A percentile compares a stretch with the other conserved stretches of the same genome.
Conservation (phyloP, 1,139 yeast genomes). For the Magnusiomyces paraingens region DNA sequence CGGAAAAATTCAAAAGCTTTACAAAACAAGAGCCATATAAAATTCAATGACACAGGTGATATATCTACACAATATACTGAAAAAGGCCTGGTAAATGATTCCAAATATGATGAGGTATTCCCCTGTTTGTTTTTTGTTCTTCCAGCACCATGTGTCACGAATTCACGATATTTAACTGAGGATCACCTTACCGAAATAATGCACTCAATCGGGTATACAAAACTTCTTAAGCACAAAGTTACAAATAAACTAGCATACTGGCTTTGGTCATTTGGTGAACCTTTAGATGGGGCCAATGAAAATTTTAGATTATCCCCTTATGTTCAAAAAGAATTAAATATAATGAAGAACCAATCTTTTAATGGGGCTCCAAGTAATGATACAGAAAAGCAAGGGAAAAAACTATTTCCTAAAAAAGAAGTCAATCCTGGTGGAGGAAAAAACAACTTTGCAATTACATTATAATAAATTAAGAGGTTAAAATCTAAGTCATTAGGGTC, state of each 20-base stretch:
- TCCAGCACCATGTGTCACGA: constrained; percentile 78
- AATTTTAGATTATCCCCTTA: background rate
- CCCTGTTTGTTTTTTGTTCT: constrained; percentile 63
- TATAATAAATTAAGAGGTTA: background rate
- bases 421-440: constrained; percentile 26
- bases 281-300: background rate
- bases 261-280: constrained; percentile 36
- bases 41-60: background rate
- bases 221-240: constrained; percentile 42
- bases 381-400: background rate
- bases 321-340: background rate
- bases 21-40: background rate
- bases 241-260: constrained; percentile 77
- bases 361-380: background rate
- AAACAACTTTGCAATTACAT: constrained; percentile 25
- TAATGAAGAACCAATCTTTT: background rate
- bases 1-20: constrained; percentile 2
- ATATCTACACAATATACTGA: constrained; percentile 7
- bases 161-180: constrained; percentile 70
- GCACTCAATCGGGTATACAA: constrained; percentile 51
- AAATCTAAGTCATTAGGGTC: no score
- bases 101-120: constrained; percentile 2
- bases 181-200: constrained; percentile 43
- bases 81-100: constrained; percentile 15
- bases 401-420: constrained; percentile 21